Conservation (phyloP, 108 stramenopile genomes). For the Cyclotella choctawhatcheeana region DNA sequence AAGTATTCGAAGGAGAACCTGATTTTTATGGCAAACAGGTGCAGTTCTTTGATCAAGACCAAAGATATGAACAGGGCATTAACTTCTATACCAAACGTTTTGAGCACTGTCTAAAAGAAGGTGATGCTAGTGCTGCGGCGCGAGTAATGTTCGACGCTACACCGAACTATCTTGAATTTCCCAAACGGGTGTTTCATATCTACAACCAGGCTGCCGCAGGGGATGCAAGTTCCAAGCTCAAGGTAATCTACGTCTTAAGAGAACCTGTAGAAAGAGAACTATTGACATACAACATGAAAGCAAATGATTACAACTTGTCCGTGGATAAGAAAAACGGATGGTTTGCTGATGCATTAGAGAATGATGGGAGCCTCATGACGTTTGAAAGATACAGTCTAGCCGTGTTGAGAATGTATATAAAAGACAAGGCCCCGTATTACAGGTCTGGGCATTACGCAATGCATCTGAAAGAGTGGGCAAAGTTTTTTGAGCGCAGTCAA, state of each 20-base stretch:
- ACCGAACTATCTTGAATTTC: conserved; percentile 12
- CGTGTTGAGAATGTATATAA: not conserved
- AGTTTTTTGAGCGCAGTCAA: conserved; percentile 18
- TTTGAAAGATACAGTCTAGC: conserved; percentile 32
- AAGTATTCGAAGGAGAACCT: not conserved
- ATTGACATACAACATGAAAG: conserved; percentile 18
- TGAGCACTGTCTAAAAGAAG: conserved; percentile 10
- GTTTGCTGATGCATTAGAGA: conserved; percentile 15
- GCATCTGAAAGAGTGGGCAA: conserved; percentile 25
- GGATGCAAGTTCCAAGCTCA: conserved; percentile 1
- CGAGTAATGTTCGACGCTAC: conserved; percentile 29
- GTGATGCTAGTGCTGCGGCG: not conserved
- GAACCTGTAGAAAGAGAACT: conserved; percentile 29
- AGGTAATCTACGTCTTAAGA: conserved; percentile 31
- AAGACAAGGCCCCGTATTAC: not conserved
- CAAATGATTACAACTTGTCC: not conserved
- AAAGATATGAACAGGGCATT: conserved; percentile 36
- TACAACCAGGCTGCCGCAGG: conserved; percentile 17
- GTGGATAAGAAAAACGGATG: conserved; percentile 11
- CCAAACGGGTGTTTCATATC: conserved; percentile 24
- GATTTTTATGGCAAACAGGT: conserved; percentile 5
- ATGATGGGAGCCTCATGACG: conserved; percentile 23
- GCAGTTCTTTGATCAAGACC: conserved; percentile 45
- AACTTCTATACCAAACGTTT: conserved; percentile 18
- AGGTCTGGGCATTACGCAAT: too few species aligned